These are phyloP conservation scores for Coniochaeta hoffmannii DNA, from an alignment of 2,329 filamentous ascomycete species.

Conservation along the genomic window DNA sequence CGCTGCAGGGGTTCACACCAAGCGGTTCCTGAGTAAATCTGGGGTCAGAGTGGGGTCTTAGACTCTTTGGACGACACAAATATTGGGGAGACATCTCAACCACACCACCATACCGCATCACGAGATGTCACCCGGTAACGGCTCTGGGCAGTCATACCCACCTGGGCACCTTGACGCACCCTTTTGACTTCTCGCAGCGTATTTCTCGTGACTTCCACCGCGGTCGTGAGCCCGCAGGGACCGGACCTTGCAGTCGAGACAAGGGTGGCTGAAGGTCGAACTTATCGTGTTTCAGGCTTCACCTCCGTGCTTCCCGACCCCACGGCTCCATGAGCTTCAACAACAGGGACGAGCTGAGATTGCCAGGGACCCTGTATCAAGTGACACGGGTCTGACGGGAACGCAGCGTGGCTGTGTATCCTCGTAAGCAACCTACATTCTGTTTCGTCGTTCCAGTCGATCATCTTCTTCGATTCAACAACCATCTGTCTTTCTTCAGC, in stretches of 20 bases:
- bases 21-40: too few species aligned
- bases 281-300: constrained; percentile 3
- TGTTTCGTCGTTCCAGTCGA: not conserved
- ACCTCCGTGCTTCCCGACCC: not conserved
- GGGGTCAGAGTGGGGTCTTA: too few species aligned
- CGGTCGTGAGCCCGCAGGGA: not conserved
- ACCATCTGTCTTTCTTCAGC: not conserved
- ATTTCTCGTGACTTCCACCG: too few species aligned
- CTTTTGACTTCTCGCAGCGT: too few species aligned
- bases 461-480: not conserved
- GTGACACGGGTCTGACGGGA: not conserved
- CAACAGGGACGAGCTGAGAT: not conserved
- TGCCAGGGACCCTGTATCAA: not conserved
- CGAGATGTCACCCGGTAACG: too few species aligned
- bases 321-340: not conserved
- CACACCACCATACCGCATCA: too few species aligned
- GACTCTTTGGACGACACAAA: too few species aligned
- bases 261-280: constrained; percentile 3
- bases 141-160: too few species aligned
- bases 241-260: not conserved
- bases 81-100: too few species aligned
- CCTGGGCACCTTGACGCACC: too few species aligned
- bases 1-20: too few species aligned
- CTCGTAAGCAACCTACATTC: not conserved
- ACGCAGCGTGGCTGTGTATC: not conserved